phyloP scores from a whole-genome alignment of 345 rosid species.

The Ceriops decandra region DNA sequence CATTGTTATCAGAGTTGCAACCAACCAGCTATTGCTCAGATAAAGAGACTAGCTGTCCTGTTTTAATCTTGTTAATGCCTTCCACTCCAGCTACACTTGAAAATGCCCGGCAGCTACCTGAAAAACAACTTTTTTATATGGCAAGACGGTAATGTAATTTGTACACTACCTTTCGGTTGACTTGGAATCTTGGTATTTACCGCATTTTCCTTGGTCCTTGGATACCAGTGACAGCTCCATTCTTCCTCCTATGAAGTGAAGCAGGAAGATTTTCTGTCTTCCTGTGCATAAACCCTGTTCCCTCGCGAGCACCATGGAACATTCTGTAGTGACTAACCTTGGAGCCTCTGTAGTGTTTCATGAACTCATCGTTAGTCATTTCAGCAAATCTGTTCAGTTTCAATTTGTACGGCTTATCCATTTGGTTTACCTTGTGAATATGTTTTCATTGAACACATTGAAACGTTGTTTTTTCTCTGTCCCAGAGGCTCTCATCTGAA shows the following conservation, averaged over 20 bases:
- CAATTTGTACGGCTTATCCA: conserved; percentile 28
- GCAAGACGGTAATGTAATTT: not conserved
- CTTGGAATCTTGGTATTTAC: conserved; percentile 10
- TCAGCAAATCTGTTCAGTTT: conserved; percentile 32
- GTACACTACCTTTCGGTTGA: not conserved
- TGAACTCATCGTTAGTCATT: conserved; percentile 43
- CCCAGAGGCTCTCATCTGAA: conserved; percentile 23
- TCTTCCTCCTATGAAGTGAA: conserved; percentile 38
- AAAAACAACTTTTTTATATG: not conserved
- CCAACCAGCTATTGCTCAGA: conserved; percentile 40
- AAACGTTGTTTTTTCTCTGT: conserved; percentile 16
- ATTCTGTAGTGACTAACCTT: conserved; percentile 35
- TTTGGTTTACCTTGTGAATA: conserved; percentile 16
- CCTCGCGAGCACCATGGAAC: conserved; percentile 25
- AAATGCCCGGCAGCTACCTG: conserved; percentile 43
- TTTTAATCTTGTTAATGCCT: conserved; percentile 42
- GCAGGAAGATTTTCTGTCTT: conserved; percentile 20
- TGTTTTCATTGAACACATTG: conserved; percentile 21
- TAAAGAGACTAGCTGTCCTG: conserved; percentile 29
- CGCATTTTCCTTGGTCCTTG: conserved; percentile 40
- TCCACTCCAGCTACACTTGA: conserved; percentile 41
- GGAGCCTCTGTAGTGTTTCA: conserved; percentile 21
- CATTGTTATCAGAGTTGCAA: conserved; percentile 24
- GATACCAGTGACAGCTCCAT: conserved; percentile 35
- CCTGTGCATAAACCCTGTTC: conserved; percentile 20